Conservation (phyloP, 2,329 filamentous ascomycete species). For the Trichoderma breve region DNA sequence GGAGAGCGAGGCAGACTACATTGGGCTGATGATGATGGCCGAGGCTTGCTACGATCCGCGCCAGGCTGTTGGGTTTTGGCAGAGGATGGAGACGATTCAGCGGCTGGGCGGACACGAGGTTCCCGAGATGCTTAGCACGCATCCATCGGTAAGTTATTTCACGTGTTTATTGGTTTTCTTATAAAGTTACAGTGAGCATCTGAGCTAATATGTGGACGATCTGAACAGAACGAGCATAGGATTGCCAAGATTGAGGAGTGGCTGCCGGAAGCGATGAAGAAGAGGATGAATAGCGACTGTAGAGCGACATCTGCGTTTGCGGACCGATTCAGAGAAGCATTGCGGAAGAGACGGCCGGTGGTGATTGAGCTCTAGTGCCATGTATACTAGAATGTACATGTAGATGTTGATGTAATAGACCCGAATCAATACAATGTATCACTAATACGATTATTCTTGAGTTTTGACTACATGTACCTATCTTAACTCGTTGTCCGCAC, state of each 20-base stretch:
- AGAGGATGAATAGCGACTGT: constrained; percentile 54
- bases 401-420: neutral
- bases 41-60: constrained; percentile 73
- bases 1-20: constrained; percentile 77
- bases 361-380: neutral
- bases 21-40: constrained; percentile 80
- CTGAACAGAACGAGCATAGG: constrained; percentile 54
- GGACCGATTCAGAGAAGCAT: constrained; percentile 49
- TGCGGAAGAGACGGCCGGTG: constrained; percentile 36
- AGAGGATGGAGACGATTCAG: constrained; percentile 58
- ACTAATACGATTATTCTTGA: neutral
- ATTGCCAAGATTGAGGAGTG: constrained; percentile 65
- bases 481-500: too few species aligned
- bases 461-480: neutral
- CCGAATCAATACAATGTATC: neutral
- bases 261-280: constrained; percentile 57
- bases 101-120: constrained; percentile 44
- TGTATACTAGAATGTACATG: neutral
- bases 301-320: constrained; percentile 51
- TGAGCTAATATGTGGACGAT: neutral
- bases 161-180: neutral
- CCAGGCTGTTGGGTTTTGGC: constrained; percentile 65
- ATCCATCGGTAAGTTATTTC: constrained; percentile 59
- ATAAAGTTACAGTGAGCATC: neutral
- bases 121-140: constrained; percentile 73